A percentile compares a stretch with the other conserved stretches of the same genome.
Evolutionary conservation across 305 asterid species (phyloP).

Genomic region (Fraxinus dipetala): DNA sequence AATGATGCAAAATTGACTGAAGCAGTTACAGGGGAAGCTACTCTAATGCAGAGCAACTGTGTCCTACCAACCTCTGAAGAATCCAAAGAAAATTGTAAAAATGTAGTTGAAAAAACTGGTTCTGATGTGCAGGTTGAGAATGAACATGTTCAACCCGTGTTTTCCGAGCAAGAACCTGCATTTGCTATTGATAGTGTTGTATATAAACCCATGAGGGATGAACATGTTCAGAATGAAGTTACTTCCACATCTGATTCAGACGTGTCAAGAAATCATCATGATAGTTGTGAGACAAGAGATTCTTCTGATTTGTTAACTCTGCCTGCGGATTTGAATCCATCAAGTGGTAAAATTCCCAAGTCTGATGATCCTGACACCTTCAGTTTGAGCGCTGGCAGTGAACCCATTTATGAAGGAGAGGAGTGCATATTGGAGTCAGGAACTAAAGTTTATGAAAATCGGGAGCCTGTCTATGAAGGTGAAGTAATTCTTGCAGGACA

Average conservation of each 20-base stretch:
- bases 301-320: constrained; percentile 31
- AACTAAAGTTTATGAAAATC: constrained; percentile 40
- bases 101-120: constrained; percentile 25
- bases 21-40: constrained; percentile 33
- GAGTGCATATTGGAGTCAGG: constrained; percentile 73
- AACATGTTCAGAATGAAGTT: constrained; percentile 29
- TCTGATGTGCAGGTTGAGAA: constrained; percentile 29
- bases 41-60: constrained; percentile 29
- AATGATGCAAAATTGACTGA: constrained; percentile 34
- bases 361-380: constrained; percentile 40
- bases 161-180: constrained; percentile 29
- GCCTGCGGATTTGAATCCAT: constrained; percentile 40
- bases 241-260: constrained; percentile 33
- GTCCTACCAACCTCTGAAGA: constrained; percentile 31
- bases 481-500: constrained; percentile 83
- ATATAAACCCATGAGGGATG: constrained; percentile 28
- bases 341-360: constrained; percentile 34
- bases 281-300: constrained; percentile 35
- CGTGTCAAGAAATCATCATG: constrained; percentile 31
- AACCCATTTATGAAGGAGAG: constrained; percentile 92
- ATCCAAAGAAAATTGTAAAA: constrained; percentile 26
- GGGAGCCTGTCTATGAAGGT: constrained; percentile 94
- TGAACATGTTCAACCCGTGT: constrained; percentile 30
- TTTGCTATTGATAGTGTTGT: constrained; percentile 34
- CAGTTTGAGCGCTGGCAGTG: constrained; percentile 43